A percentile compares a stretch with the other conserved stretches of the same genome.
Evolutionary conservation across 345 rosid genomes (phyloP).

Genomic region (Syzygium grande): DNA sequence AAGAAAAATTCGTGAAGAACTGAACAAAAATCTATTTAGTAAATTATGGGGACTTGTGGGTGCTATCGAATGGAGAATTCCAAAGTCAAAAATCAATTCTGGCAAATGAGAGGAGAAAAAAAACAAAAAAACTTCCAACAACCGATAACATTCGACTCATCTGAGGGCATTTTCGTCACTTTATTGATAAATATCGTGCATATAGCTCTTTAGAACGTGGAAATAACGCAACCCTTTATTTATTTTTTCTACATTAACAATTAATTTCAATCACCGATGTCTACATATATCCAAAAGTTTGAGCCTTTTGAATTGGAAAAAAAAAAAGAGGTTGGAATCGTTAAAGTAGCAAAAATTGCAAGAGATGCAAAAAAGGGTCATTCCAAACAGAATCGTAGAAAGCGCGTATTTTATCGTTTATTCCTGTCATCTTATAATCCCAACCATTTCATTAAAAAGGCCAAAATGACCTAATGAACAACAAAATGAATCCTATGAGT

Average conservation of each 20-base stretch:
- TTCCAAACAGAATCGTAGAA: no score
- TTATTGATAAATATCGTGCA: not conserved
- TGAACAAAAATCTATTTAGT: not conserved
- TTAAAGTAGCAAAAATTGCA: not conserved
- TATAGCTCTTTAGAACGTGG: not conserved
- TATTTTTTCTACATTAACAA: not conserved
- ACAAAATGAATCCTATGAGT: not conserved
- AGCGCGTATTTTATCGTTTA: not conserved
- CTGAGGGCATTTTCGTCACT: not conserved
- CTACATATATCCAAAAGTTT: not conserved
- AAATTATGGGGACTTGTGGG: not conserved
- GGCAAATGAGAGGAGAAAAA: not conserved
- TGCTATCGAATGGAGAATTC: not conserved
- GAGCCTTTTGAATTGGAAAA: no score
- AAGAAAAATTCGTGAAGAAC: not conserved
- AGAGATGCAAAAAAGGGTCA: not conserved
- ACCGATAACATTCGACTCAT: not conserved
- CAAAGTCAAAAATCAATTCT: not conserved
- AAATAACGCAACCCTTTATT: not conserved
- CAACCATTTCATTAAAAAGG: not conserved
- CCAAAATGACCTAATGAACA: not conserved
- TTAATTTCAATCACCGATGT: not conserved
- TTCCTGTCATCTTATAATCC: not conserved
- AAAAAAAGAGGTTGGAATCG: not conserved
- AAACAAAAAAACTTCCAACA: not conserved